Conservation (phyloP, 2,329 filamentous ascomycete species). For the Triangularia verruculosa region DNA sequence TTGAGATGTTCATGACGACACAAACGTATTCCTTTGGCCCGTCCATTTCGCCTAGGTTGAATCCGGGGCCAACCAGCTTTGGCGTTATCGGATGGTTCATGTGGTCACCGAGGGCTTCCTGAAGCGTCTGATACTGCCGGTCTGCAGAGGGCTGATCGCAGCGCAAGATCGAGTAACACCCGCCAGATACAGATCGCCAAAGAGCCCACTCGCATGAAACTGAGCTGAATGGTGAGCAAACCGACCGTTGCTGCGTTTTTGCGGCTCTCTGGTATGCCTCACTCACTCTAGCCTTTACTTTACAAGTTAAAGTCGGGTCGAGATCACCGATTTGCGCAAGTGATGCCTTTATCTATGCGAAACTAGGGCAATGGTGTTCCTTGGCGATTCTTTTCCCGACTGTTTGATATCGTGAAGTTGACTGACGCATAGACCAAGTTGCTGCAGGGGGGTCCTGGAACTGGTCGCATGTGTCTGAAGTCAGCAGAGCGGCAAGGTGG, state of each 20-base stretch:
- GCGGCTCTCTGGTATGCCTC: neutral
- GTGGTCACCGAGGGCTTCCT: neutral
- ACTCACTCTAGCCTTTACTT: too few species aligned
- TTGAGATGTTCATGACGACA: neutral
- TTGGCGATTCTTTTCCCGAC: neutral
- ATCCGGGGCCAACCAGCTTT: neutral
- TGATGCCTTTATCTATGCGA: neutral
- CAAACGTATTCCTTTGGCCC: neutral
- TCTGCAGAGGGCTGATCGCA: conserved; percentile 1
- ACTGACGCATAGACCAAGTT: conserved; percentile 23
- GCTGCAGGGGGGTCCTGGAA: conserved; percentile 24
- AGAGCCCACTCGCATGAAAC: conserved; percentile 8
- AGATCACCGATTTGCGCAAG: neutral
- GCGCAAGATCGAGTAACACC: neutral
- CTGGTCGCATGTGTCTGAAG: conserved; percentile 26
- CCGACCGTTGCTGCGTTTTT: neutral
- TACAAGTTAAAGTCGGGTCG: too few species aligned
- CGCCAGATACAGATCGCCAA: neutral
- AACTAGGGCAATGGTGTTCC: neutral
- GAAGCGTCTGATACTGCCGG: neutral
- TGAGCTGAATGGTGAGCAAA: neutral
- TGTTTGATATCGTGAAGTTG: conserved; percentile 17
- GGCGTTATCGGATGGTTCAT: neutral
- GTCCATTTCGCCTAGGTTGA: neutral
- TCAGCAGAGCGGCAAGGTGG: conserved; percentile 26